Evolutionary conservation across 305 asterid species (phyloP), one percentile per base, ranked within the genome.

Genomic region (Lippia alba): DNA sequence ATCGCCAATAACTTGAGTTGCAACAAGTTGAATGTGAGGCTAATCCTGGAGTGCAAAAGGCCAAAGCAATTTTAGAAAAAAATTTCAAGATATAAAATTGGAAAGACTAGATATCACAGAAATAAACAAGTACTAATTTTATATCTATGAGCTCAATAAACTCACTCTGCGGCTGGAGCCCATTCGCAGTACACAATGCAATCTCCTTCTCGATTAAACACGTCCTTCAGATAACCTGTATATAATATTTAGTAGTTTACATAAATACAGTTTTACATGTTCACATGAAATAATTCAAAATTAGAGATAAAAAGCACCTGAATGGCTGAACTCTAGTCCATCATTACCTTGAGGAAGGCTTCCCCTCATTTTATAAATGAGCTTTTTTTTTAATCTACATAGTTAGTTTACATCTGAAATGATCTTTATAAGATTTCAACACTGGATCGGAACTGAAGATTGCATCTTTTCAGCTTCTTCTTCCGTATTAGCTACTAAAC

Each of bases 91-190:
- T 15, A 73, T 45, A 44, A 41, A 69, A 61, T 40, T 8, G 34
- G 54, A 49, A 44, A 41, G 57, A 39, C 70, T 49, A 66, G 16
- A 56, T 36, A 67, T 46, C 18, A 30, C 44, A 45, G 56, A 71
- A 55, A 55, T 24, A 66, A 74, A 64, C 44, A 70, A 33, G 56
- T 55, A 66, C 50, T 48, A 57, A 51, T 45, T 56, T 57, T 20
- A 41, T 40, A 56, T 59, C 10, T 58, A 78, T 72, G 71, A 76
- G 75, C 68, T 59, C 65, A 66, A 72, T 61, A 68, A 63, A 88
- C 97, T 87, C 76, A 91, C 99, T 82, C 84, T 67, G 99, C 99
- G 53, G 97, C 92, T 77, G 97, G 97, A 62, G 96, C 96, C 99
- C 99, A 94, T 82, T 91, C 97, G 71, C 91, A 85, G 80, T 91